A percentile compares a stretch with the other conserved stretches of the same genome.
Evolutionary conservation across 768 basidiomycete genomes (phyloP).

Genomic region (Botryobasidium botryosum): DNA sequence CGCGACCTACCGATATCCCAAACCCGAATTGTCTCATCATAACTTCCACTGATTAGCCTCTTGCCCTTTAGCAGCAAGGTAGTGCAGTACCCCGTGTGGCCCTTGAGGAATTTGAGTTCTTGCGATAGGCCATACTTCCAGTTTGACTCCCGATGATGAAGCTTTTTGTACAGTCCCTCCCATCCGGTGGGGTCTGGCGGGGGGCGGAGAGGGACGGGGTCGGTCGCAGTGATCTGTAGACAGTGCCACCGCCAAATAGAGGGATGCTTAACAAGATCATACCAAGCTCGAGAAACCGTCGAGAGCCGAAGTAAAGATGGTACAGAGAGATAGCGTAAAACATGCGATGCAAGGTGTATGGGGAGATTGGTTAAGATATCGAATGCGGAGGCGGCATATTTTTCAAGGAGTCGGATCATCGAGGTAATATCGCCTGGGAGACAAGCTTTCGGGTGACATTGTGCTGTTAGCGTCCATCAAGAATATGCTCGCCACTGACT

Average conservation of each 20-base stretch:
- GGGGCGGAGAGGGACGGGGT: slow-evolving; percentile 9
- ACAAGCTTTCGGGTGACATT: slow-evolving; percentile 31
- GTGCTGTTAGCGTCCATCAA: slow-evolving; percentile 3
- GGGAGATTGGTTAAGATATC: slow-evolving; percentile 63
- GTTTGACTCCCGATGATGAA: slow-evolving; percentile 77
- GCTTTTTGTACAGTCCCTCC: slow-evolving; percentile 56
- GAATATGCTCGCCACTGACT: slow-evolving; percentile 16
- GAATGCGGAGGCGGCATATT: slow-evolving; percentile 66
- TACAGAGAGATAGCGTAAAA: slow-evolving; percentile 43
- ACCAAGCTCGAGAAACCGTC: slow-evolving; percentile 31
- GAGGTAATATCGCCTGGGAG: slow-evolving; percentile 72
- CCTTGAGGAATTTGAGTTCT: slow-evolving; percentile 54
- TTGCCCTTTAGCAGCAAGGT: slow-evolving; percentile 57
- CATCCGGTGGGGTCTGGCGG: slow-evolving; percentile 46
- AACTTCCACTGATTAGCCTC: slow-evolving; percentile 72
- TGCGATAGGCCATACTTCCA: slow-evolving; percentile 63
- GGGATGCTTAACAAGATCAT: slow-evolving; percentile 37
- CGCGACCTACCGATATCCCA: slow-evolving; percentile 50
- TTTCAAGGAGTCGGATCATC: slow-evolving; percentile 70
- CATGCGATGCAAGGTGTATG: slow-evolving; percentile 42
- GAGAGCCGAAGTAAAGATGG: slow-evolving; percentile 44
- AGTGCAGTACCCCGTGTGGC: slow-evolving; percentile 80
- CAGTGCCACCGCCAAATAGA: slow-evolving; percentile 67
- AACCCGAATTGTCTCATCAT: slow-evolving; percentile 83
- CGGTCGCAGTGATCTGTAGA: slow-evolving; percentile 19